phyloP scores from a whole-genome alignment of 768 basidiomycete species.

The Lactarius hatsudake region DNA sequence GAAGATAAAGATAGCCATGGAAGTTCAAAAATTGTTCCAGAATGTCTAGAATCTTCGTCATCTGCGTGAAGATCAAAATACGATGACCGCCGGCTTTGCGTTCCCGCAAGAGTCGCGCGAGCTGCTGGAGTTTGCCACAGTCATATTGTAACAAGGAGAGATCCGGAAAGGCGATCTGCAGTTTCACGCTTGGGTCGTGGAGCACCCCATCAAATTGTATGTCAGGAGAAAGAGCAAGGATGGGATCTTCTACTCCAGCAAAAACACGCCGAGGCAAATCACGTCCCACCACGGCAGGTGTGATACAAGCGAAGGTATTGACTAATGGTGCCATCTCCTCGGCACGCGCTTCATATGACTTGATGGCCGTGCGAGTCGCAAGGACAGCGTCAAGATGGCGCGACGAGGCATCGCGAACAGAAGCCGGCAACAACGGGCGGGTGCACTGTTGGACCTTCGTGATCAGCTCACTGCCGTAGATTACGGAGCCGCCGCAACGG shows the following conservation, averaged over 20 bases:
- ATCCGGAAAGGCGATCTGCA: constrained; percentile 93
- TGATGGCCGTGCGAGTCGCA: constrained; percentile 49
- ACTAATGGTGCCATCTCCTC: constrained; percentile 51
- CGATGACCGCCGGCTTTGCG: constrained; percentile 88
- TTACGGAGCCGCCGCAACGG: constrained; percentile 50
- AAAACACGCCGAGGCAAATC: constrained; percentile 70
- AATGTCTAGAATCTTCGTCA: constrained; percentile 93
- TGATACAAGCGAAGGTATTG: constrained; percentile 75
- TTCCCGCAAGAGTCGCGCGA: constrained; percentile 74
- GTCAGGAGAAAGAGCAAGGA: constrained; percentile 27
- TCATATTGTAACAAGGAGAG: constrained; percentile 89
- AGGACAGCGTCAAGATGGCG: constrained; percentile 45
- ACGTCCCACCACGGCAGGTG: constrained; percentile 71
- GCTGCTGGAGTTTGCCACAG: constrained; percentile 90
- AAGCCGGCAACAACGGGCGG: constrained; percentile 51
- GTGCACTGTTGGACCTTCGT: constrained; percentile 38
- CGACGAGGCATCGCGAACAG: constrained; percentile 37
- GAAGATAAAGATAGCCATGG: constrained; percentile 89
- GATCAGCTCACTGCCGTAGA: constrained; percentile 41
- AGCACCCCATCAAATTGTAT: constrained; percentile 62
- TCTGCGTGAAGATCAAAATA: constrained; percentile 93
- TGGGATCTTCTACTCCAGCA: constrained; percentile 37
- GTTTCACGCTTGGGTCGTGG: constrained; percentile 73
- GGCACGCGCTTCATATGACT: constrained; percentile 61
- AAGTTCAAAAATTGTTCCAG: constrained; percentile 91